Percentiles rank a stretch among this genome's conserved stretches.
phyloP scores from a whole-genome alignment of 116 monocot species.

The Dioscorea cayenensis region DNA sequence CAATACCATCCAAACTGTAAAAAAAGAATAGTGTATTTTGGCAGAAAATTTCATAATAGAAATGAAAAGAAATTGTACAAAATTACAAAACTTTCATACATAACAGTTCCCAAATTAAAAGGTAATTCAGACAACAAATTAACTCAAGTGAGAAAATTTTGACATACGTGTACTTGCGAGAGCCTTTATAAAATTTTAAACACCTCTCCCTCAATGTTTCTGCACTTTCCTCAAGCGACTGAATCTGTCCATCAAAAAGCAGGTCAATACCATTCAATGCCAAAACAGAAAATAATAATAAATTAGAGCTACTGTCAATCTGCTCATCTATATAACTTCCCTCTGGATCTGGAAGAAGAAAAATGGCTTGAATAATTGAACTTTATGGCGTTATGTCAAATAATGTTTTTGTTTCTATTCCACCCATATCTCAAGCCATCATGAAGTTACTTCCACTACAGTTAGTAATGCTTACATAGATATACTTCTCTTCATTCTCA shows the following conservation, averaged over 20 bases:
- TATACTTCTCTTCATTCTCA: neutral
- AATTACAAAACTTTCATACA: no score
- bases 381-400: neutral
- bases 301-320: neutral
- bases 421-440: neutral
- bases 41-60: no score
- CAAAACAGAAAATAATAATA: neutral
- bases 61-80: no score
- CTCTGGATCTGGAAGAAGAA: neutral
- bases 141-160: neutral
- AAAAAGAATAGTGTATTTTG: no score
- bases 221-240: constrained; percentile 84
- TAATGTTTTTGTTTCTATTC: neutral
- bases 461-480: neutral
- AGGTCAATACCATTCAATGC: neutral
- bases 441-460: neutral
- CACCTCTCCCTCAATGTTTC: constrained; percentile 82
- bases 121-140: no score
- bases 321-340: neutral
- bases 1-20: no score
- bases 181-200: constrained; percentile 94
- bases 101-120: no score
- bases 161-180: constrained; percentile 93
- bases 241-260: constrained; percentile 55
- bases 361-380: neutral